phyloP scores from a whole-genome alignment of 495 filamentous ascomycete species.

The Trichoderma erinaceum region DNA sequence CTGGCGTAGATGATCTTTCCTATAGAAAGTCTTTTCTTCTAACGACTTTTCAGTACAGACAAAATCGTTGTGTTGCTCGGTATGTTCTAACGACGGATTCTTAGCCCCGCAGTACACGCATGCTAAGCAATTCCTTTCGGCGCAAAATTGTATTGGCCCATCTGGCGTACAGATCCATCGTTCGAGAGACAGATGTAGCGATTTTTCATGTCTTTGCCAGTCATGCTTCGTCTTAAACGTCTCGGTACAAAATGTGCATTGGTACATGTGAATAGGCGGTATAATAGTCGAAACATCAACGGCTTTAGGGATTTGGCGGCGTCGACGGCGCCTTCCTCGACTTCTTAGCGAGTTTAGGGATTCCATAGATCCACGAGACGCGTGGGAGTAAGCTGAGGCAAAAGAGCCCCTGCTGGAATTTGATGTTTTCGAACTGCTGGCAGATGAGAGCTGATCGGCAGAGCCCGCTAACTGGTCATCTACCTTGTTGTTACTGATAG shows the following conservation, averaged over 20 bases:
- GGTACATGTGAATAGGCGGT: constrained; percentile 51
- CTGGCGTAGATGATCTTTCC: constrained; percentile 62
- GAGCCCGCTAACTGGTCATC: constrained; percentile 50
- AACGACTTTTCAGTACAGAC: constrained; percentile 49
- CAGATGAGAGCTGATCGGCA: constrained; percentile 60
- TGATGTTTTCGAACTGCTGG: constrained; percentile 65
- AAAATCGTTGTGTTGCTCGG: constrained; percentile 52
- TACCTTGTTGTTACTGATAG: constrained; percentile 46
- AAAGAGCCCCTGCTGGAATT: constrained; percentile 61
- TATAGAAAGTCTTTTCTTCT: constrained; percentile 52
- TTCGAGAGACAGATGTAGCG: constrained; percentile 69
- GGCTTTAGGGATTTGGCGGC: constrained; percentile 49
- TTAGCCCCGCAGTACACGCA: constrained; percentile 50
- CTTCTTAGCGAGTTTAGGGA: constrained; percentile 49
- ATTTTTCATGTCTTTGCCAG: constrained; percentile 80
- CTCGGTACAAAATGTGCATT: constrained; percentile 80
- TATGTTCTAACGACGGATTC: constrained; percentile 42
- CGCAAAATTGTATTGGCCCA: constrained; percentile 1
- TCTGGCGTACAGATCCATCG: constrained; percentile 35
- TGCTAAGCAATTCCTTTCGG: constrained; percentile 29
- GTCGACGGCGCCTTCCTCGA: constrained; percentile 43
- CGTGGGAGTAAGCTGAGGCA: constrained; percentile 65
- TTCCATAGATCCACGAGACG: constrained; percentile 58
- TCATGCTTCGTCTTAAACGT: constrained; percentile 78
- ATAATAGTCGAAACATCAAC: constrained; percentile 23